Evolutionary conservation across 2,329 filamentous ascomycete genomes (phyloP).

Genomic region (Ascochyta koolunga): DNA sequence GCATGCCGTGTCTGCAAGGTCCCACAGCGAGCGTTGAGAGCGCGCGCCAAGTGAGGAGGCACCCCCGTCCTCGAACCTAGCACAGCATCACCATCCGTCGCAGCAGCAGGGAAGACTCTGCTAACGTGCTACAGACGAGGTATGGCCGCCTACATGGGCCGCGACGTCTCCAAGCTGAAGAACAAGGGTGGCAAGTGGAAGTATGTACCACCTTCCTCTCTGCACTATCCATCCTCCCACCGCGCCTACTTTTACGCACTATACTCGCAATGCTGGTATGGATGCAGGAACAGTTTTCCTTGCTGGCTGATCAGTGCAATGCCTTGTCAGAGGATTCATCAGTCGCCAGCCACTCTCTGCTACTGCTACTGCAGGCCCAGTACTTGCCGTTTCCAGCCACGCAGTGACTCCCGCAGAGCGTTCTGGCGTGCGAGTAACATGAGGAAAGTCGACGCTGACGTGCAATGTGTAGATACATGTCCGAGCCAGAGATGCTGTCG

Average conservation of each 20-base stretch:
- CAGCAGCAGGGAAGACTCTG: constrained; percentile 10
- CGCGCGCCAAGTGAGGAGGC: constrained; percentile 11
- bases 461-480: constrained; percentile 70
- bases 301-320: not conserved
- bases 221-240: not conserved
- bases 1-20: constrained; percentile 2
- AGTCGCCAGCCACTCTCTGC: too few species aligned
- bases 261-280: not conserved
- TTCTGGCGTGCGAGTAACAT: not conserved
- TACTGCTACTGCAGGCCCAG: not conserved
- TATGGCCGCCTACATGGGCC: constrained; percentile 85
- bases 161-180: constrained; percentile 84
- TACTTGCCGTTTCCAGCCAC: not conserved
- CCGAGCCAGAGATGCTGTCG: constrained; percentile 88
- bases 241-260: not conserved
- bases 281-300: not conserved
- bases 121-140: constrained; percentile 62
- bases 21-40: constrained; percentile 2
- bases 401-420: not conserved
- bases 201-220: constrained; percentile 20
- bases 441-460: not conserved
- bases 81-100: not conserved
- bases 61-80: not conserved
- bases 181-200: constrained; percentile 87
- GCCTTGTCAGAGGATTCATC: too few species aligned